Evolutionary conservation across 768 basidiomycete genomes (phyloP), one percentile per base, ranked within the genome.

Genomic region (Lentinus brumalis): DNA sequence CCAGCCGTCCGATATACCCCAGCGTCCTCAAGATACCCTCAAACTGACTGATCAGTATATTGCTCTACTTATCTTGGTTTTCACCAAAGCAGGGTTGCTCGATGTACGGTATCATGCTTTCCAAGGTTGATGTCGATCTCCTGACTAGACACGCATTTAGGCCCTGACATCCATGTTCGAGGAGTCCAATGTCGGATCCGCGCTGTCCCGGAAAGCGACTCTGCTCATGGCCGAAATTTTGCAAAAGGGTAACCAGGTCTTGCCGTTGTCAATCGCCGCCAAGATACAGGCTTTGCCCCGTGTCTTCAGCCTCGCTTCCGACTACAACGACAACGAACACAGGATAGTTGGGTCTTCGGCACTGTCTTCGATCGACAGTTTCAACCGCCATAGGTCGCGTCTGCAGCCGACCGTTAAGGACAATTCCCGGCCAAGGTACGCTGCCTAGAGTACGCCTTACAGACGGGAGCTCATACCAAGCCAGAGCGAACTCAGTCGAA

Each of bases 41-140:
- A 95, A 91, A 68, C 74, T 98, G 29, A 90, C 94, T 1, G 96
- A 98, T 68, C 97, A 98, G 69, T 98, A 94, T 70, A 84, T 95
- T 53, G 91, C 91, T 0, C 78, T 99, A 14, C 78, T 98, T 5
- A 80, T 98, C 8, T 79, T 91, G 16, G 85, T 97, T 2, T 86
- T 98, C 59, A 85, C 88, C 4, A 89, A 94, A 66, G 89, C 93
- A 14, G 97, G 96, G 21, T 76, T 99, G 1, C 76, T 94, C 47
- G 94, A 98, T 73, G 96, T 96, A 61, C 62, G 84, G 74, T 16
- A 45, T 41, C 29, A 8, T 71, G 0, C 44, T 16, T 32, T 9
- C 11, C 21, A 26, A 4, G 15, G 14, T n/a, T 42, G 31, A 9
- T 11, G 10, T 10, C 16, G n/a, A 26, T 26, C 21, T 54, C 5